These are phyloP conservation scores for Aspergillus sclerotioniger DNA, from an alignment of 495 filamentous ascomycete species.

Conservation along the genomic window DNA sequence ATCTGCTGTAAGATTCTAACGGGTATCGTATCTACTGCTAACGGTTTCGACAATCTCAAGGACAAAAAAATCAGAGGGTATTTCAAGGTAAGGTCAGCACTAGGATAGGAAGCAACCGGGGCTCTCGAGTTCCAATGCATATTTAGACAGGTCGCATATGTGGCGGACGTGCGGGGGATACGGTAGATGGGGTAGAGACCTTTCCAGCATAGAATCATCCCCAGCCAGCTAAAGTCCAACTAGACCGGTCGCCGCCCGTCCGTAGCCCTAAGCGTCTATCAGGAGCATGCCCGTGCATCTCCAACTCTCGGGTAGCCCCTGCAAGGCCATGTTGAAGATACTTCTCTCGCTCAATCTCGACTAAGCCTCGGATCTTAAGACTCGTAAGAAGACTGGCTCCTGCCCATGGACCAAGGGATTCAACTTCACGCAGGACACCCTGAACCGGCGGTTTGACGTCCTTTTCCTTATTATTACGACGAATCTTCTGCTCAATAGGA, in stretches of 20 bases:
- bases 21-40: constrained; percentile 8
- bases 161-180: no score
- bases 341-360: constrained; percentile 81
- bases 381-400: constrained; percentile 80
- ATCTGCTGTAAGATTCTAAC: constrained; percentile 1
- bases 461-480: constrained; percentile 46
- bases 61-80: background rate
- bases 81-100: background rate
- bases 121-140: no score
- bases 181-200: no score
- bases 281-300: constrained; percentile 49
- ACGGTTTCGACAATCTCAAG: background rate
- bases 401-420: constrained; percentile 84
- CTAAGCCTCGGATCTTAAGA: constrained; percentile 73
- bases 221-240: constrained; percentile 82
- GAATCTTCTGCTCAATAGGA: constrained; percentile 62
- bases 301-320: constrained; percentile 64
- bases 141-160: no score
- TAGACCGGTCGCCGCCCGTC: constrained; percentile 56
- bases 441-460: constrained; percentile 42
- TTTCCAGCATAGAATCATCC: constrained; percentile 40
- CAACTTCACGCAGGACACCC: constrained; percentile 69
- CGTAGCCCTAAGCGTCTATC: constrained; percentile 53
- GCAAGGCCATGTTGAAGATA: constrained; percentile 75
- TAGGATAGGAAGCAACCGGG: background rate